Evolutionary conservation across 805 yeast species (phyloP), one percentile per base, ranked within the genome.

Genomic region (Alloascoidea hylecoeti): DNA sequence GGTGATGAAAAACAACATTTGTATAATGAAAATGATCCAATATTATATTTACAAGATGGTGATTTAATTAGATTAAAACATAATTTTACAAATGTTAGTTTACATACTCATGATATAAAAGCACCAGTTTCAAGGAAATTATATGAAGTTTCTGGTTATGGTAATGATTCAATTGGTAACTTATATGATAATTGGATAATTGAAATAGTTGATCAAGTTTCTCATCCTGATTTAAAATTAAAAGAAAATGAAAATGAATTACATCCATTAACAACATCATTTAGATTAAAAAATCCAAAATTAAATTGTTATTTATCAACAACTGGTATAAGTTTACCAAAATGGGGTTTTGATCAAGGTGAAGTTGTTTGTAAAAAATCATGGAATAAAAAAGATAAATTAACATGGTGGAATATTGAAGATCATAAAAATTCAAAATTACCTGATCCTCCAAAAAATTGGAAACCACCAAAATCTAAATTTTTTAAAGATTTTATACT

Each of bases 281-380:
- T 92, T 60, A 72, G 96, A 58, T 63, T 92, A 47, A 73, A 66
- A 50, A 78, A 78, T 56, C 66, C 65, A 45, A 72, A 56, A 5
- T 56, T 85, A 50, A 80, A 81, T 33, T 94, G 96, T 56, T 88
- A 86, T 56, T 63, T 92, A 52, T 82, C 88, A 46, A 82, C 89
- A 12, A 69, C 92, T 6, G 96, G 96, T 35, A 61, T 64, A 46
- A 55, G 72, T 16, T 76, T 88, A 52, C 99, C 99, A 15, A 76
- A 75, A 14, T 92, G 99, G 99, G 99, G 98, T 15, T 92, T 89
- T 71, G 74, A 85, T 55, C 99, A 92, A 65, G 95, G 95, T 44
- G 99, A 92, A 63, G 89, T 92, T 45, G 78, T 77, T 1, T 92
- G 99, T 61, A 51, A 56, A 39, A 55, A 56, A 17, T 45, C 47